phyloP scores from a whole-genome alignment of 345 rosid species.

The Heritiera fomes region DNA sequence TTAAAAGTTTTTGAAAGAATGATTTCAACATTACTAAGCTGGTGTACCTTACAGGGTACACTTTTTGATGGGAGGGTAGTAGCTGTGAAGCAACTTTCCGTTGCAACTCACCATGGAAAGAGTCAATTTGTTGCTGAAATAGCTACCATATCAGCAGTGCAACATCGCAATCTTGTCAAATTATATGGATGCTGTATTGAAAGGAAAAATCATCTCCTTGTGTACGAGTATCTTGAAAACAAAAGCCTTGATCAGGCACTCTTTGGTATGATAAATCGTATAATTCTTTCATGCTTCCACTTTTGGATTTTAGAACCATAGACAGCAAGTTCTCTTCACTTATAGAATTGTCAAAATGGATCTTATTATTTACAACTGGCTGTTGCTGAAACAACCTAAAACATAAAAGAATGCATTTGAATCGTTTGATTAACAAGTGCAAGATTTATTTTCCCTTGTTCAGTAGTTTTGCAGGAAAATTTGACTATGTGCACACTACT shows the following conservation, averaged over 20 bases:
- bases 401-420: neutral
- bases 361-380: neutral
- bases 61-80: slow-evolving; percentile 40
- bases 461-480: neutral
- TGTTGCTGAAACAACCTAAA: neutral
- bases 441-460: neutral
- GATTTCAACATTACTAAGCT: neutral
- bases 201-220: slow-evolving; percentile 59
- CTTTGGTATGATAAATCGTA: slow-evolving; percentile 37
- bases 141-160: slow-evolving; percentile 49
- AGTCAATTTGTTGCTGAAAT: slow-evolving; percentile 39
- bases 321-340: neutral
- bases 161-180: slow-evolving; percentile 74
- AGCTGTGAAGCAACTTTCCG: slow-evolving; percentile 42
- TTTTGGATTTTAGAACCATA: neutral
- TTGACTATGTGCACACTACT: neutral
- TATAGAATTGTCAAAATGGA: neutral
- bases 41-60: slow-evolving; percentile 23
- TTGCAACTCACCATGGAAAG: slow-evolving; percentile 45
- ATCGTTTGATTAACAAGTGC: neutral
- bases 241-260: slow-evolving; percentile 76
- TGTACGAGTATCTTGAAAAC: slow-evolving; percentile 69
- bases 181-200: slow-evolving; percentile 68
- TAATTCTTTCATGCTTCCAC: neutral
- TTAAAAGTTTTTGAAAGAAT: neutral